Evolutionary conservation across 768 basidiomycete genomes (phyloP).

Genomic region (Clitopilus hobsonii): DNA sequence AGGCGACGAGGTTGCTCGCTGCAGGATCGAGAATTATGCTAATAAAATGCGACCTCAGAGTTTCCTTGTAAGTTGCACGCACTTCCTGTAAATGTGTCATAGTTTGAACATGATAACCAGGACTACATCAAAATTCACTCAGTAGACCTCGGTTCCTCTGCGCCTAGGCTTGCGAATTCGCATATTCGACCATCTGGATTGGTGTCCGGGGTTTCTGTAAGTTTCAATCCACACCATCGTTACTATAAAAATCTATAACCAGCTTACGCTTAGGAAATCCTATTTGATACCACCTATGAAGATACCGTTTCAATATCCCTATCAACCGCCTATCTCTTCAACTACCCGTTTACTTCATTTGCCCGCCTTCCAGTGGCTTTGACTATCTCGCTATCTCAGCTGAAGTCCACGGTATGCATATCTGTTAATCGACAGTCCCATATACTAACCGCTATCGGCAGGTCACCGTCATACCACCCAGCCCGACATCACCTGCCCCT

Average conservation of each 20-base stretch:
- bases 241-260: background rate
- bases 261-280: slow-evolving; percentile 55
- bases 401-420: slow-evolving; percentile 57
- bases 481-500: slow-evolving; percentile 46
- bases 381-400: slow-evolving; percentile 71
- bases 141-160: slow-evolving; percentile 76
- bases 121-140: slow-evolving; percentile 85
- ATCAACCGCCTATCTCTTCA: slow-evolving; percentile 80
- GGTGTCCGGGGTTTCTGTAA: background rate
- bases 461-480: slow-evolving; percentile 64
- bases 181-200: slow-evolving; percentile 50
- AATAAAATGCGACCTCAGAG: slow-evolving; percentile 71
- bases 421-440: slow-evolving; percentile 3
- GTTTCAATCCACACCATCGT: background rate
- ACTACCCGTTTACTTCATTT: slow-evolving; percentile 79
- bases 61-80: slow-evolving; percentile 50
- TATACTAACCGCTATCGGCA: slow-evolving; percentile 21
- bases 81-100: background rate
- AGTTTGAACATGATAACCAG: slow-evolving; percentile 31
- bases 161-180: slow-evolving; percentile 58
- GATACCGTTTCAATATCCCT: slow-evolving; percentile 82
- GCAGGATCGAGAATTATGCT: slow-evolving; percentile 73
- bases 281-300: slow-evolving; percentile 80
- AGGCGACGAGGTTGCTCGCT: slow-evolving; percentile 81
- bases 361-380: slow-evolving; percentile 80